Evolutionary conservation across 441 rosid species (phyloP).

Genomic region (Erodium texanum): DNA sequence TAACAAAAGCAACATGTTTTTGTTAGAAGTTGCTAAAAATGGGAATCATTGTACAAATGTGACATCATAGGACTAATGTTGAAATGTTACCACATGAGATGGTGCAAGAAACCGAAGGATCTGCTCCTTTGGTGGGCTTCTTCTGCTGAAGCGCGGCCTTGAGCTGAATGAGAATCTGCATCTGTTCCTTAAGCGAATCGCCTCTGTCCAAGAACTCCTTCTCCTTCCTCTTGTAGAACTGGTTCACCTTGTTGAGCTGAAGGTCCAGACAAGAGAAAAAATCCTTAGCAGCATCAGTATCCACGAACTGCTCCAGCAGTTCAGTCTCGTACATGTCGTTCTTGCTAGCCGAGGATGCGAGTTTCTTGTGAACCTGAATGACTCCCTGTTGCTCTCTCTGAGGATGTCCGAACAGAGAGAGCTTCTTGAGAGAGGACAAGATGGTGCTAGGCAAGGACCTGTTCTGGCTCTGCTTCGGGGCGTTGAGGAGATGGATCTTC

Average conservation of each 20-base stretch:
- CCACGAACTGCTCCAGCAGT: constrained; percentile 67
- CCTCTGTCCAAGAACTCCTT: constrained; percentile 91
- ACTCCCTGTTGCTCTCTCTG: constrained; percentile 40
- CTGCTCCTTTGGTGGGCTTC: constrained; percentile 44
- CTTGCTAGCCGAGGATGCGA: constrained; percentile 59
- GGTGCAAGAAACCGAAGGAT: constrained; percentile 27
- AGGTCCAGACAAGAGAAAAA: constrained; percentile 66
- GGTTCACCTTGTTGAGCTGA: constrained; percentile 89
- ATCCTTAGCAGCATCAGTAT: constrained; percentile 61
- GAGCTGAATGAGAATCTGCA: constrained; percentile 71
- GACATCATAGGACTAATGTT: not conserved
- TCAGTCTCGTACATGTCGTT: constrained; percentile 77
- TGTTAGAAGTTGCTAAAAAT: too few species aligned
- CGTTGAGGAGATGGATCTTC: constrained; percentile 38
- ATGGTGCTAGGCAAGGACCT: constrained; percentile 16
- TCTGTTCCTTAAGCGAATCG: constrained; percentile 68
- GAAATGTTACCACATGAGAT: constrained; percentile 33
- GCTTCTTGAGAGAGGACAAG: constrained; percentile 37
- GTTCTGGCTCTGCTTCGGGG: constrained; percentile 13
- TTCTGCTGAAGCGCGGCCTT: constrained; percentile 47
- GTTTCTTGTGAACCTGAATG: constrained; percentile 89
- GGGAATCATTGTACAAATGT: not conserved
- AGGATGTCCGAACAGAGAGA: constrained; percentile 36
- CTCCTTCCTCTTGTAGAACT: constrained; percentile 71
- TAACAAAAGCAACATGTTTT: too few species aligned